These are phyloP conservation scores for Pseudogymnoascus sp. DNA, from an alignment of 2,329 filamentous ascomycete genomes.

Conservation along the genomic window DNA sequence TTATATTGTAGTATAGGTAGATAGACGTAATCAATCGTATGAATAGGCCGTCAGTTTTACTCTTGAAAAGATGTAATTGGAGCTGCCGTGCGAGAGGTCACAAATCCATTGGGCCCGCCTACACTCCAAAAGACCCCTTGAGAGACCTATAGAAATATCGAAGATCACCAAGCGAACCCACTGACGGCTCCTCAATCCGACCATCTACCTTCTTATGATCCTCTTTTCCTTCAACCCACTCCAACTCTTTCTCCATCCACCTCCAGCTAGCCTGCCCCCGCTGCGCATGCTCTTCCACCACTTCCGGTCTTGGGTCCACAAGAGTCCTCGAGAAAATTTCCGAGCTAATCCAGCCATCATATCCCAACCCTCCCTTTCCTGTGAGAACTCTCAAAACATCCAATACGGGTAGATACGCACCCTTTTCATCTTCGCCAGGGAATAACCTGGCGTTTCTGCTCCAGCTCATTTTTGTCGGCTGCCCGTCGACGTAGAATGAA, in stretches of 20 bases:
- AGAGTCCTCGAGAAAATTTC: conserved; percentile 51
- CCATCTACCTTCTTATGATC: conserved; percentile 22
- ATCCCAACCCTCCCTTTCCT: conserved; percentile 43
- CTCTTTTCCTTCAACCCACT: conserved; percentile 10
- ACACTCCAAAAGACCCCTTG: background rate
- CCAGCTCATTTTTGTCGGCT: conserved; percentile 67
- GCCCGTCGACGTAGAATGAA: conserved; percentile 47
- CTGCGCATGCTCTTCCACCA: conserved; percentile 43
- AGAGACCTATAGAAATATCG: background rate
- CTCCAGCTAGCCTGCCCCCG: conserved; percentile 44
- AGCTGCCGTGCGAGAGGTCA: background rate
- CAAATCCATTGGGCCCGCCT: background rate
- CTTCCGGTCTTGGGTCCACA: conserved; percentile 33
- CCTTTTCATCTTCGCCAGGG: conserved; percentile 36
- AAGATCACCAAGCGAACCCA: conserved; percentile 17
- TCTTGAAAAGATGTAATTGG: background rate
- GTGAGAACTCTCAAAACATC: conserved; percentile 44
- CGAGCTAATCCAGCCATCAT: conserved; percentile 50
- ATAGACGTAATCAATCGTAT: background rate
- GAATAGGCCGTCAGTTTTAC: background rate
- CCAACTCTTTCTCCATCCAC: conserved; percentile 30
- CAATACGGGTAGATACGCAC: conserved; percentile 50
- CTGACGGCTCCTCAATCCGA: conserved; percentile 23
- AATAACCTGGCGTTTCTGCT: conserved; percentile 67
- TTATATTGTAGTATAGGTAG: background rate